Conservation (phyloP, 2,329 filamentous ascomycete genomes). For the Trichoderma simmonsii region DNA sequence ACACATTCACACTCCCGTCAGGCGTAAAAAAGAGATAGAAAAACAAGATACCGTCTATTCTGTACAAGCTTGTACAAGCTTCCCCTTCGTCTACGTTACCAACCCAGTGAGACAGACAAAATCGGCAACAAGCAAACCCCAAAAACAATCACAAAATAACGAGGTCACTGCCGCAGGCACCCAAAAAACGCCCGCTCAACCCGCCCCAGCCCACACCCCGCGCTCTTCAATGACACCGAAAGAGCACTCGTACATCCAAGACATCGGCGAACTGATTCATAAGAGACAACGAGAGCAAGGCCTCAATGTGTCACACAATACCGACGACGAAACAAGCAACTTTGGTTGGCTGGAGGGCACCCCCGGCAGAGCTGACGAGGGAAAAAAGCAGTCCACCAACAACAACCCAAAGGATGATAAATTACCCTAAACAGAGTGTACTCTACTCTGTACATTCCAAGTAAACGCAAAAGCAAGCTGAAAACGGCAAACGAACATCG, state of each 20-base stretch:
- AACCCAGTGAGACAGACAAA: background rate
- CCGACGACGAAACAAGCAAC: too few species aligned
- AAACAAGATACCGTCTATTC: background rate
- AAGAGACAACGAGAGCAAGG: background rate
- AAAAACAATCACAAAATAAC: background rate
- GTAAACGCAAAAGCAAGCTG: background rate
- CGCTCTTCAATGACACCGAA: background rate
- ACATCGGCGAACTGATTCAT: conserved; percentile 4
- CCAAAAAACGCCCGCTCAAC: background rate
- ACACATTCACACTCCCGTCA: background rate
- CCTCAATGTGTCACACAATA: background rate
- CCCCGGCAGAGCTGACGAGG: background rate
- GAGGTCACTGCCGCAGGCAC: background rate
- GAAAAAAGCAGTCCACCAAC: background rate
- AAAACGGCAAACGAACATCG: background rate
- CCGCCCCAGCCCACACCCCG: background rate
- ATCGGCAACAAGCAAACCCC: background rate
- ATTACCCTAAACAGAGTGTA: background rate
- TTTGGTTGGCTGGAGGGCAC: too few species aligned
- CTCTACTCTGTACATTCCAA: background rate
- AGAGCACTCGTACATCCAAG: background rate
- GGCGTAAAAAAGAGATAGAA: background rate
- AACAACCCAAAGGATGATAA: background rate
- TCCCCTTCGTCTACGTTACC: too few species aligned
- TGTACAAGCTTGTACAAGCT: background rate